A percentile compares a stretch with the other conserved stretches of the same genome.
Evolutionary conservation across 108 stramenopile genomes (phyloP).

Genomic region (Discostella pseudostelligera): DNA sequence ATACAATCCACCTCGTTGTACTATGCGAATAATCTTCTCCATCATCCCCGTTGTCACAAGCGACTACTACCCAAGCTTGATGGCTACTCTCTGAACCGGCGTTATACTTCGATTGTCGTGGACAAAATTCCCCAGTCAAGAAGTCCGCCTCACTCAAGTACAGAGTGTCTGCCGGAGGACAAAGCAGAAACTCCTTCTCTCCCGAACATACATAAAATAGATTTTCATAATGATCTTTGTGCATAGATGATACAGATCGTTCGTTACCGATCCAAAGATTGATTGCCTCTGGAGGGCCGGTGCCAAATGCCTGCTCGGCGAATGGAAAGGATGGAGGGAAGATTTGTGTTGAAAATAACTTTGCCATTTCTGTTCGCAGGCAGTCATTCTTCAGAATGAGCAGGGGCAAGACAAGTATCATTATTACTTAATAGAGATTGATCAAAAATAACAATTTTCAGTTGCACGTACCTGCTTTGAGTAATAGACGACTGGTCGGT

Average conservation of each 20-base stretch:
- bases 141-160: slow-evolving; percentile 68
- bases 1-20: slow-evolving; percentile 61
- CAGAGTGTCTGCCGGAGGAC: slow-evolving; percentile 84
- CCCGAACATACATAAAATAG: slow-evolving; percentile 89
- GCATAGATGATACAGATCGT: slow-evolving; percentile 84
- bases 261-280: slow-evolving; percentile 97
- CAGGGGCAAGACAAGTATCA: background rate
- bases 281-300: slow-evolving; percentile 84
- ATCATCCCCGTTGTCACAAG: slow-evolving; percentile 26
- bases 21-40: slow-evolving; percentile 17
- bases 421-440: background rate
- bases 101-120: slow-evolving; percentile 8
- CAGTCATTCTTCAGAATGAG: slow-evolving; percentile 70
- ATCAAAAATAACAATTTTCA: too few relatives aligned
- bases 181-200: slow-evolving; percentile 89
- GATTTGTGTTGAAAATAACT: slow-evolving; percentile 41
- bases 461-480: slow-evolving; percentile 50
- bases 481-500: slow-evolving; percentile 64
- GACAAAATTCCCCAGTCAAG: slow-evolving; percentile 44
- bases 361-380: slow-evolving; percentile 61
- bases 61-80: slow-evolving; percentile 25
- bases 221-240: slow-evolving; percentile 97
- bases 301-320: slow-evolving; percentile 66
- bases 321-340: slow-evolving; percentile 48
- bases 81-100: background rate